Conservation (phyloP, 352 stramenopile species). For the Phytophthora chlamydospora region DNA sequence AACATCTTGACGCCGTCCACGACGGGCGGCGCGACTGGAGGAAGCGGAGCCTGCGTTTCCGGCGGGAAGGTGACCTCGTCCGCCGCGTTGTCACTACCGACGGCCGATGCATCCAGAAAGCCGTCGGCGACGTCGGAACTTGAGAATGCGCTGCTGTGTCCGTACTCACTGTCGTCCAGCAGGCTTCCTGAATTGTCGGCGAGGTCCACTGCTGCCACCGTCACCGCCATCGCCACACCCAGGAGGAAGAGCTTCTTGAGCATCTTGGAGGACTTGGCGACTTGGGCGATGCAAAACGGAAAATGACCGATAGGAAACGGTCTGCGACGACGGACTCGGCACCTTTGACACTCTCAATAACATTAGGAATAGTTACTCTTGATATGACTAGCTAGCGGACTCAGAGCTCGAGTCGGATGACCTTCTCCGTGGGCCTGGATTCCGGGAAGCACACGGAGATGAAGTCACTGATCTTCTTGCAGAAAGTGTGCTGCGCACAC, state of each 20-base stretch:
- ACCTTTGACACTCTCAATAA: conserved; percentile 27
- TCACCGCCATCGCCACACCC: neutral
- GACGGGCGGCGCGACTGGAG: conserved; percentile 11
- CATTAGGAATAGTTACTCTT: conserved; percentile 34
- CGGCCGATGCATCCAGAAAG: neutral
- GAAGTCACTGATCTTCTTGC: conserved; percentile 37
- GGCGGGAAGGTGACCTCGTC: neutral
- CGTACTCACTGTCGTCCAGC: conserved; percentile 4
- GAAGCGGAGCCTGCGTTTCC: conserved; percentile 2
- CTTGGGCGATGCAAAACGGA: conserved; percentile 9
- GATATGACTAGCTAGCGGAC: conserved; percentile 25
- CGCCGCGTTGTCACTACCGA: conserved; percentile 1
- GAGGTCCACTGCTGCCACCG: neutral
- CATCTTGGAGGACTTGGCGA: conserved; percentile 2
- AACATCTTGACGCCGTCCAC: conserved; percentile 27
- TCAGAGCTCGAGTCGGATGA: conserved; percentile 32
- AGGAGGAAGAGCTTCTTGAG: conserved; percentile 4
- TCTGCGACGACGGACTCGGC: neutral
- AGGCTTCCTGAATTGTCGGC: neutral
- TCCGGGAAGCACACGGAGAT: conserved; percentile 45
- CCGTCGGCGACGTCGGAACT: conserved; percentile 1
- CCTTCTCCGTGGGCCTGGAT: conserved; percentile 29
- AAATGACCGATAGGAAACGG: conserved; percentile 10
- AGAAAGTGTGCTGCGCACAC: conserved; percentile 32
- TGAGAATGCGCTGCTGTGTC: conserved; percentile 4